Evolutionary conservation across 139 green algal genomes (phyloP), one percentile per base, ranked within the genome.

Genomic region (Diplosphaera chodatii): DNA sequence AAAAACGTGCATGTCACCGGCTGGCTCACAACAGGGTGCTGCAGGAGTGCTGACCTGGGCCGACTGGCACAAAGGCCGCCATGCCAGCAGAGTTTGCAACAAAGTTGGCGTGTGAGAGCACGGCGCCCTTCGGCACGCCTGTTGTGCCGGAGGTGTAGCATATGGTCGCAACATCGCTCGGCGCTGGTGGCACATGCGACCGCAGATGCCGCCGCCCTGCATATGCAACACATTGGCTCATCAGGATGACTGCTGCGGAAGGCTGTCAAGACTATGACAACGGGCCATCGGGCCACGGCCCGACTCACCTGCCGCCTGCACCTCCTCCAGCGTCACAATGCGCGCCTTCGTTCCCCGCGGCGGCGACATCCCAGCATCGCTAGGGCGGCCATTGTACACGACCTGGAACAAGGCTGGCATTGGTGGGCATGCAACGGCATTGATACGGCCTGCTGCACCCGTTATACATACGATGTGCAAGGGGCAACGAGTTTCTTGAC

Each of bases 141-240:
- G 91, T 91, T 31, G 92, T 97, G 40, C 92, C 92, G 59, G 74
- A 90, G 28, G 94, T 99, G 88, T 99, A 99, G 82, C 89, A 97
- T 32, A 99, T 91, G n/a, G 87, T 91, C 32, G 90, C 92, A 2
- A 92, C 67, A 74, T 97, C 92, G 23, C 75, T 76, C 13, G 92
- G 87, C 21, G 63, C 62, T 21, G 76, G 76, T 20, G 93, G 92
- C 27, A 88, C 77, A 83, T 97, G 93, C 5, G 93, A 80, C 4
- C 79, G 75, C 22, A 87, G 84, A 74, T 95, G 80, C 40, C 87
- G 79, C 8, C 84, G 72, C 1, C 91, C 91, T 48, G 37, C 10
- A 6, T 20, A n/a, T n/a, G n/a, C n/a, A n/a, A n/a, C n/a, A n/a
- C n/a, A n/a, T n/a, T n/a, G n/a, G n/a, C n/a, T n/a, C n/a, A n/a